Percentiles rank a stretch among this genome's conserved stretches.
These are phyloP conservation scores for Aurantiochytrium sp. DNA, from an alignment of 108 stramenopile genomes.

Conservation along the genomic window DNA sequence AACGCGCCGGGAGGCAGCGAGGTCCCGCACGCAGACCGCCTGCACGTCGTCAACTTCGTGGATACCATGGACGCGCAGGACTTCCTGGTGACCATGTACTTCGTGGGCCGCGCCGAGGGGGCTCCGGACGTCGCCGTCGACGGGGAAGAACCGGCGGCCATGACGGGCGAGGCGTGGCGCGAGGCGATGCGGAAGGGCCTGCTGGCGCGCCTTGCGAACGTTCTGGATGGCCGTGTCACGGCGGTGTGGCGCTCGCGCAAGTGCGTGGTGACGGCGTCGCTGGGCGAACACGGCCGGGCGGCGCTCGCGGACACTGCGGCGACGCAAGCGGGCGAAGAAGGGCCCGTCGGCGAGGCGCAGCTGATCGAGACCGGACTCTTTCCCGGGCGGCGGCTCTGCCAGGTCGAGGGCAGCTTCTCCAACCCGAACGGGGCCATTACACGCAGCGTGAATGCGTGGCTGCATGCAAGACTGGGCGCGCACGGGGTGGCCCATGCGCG, in stretches of 20 bases:
- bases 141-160: neutral
- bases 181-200: neutral
- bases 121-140: neutral
- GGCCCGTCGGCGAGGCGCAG: neutral
- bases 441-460: neutral
- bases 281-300: too few species aligned
- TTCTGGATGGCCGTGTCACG: neutral
- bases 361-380: neutral
- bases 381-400: neutral
- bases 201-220: neutral
- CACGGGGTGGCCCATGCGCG: neutral
- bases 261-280: neutral
- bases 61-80: neutral
- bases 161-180: neutral
- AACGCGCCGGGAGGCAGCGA: neutral
- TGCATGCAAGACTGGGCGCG: neutral
- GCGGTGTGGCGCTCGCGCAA: neutral
- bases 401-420: constrained; percentile 3
- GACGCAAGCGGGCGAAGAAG: too few species aligned
- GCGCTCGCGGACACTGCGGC: too few species aligned
- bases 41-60: neutral
- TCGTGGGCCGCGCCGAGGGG: too few species aligned
- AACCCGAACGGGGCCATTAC: constrained; percentile 21
- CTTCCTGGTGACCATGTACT: neutral
- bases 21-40: neutral